A percentile compares a stretch with the other conserved stretches of the same genome.
Evolutionary conservation across 1,284 basidiomycete species (phyloP).

Genomic region (Apiotrichum veenhuisii): DNA sequence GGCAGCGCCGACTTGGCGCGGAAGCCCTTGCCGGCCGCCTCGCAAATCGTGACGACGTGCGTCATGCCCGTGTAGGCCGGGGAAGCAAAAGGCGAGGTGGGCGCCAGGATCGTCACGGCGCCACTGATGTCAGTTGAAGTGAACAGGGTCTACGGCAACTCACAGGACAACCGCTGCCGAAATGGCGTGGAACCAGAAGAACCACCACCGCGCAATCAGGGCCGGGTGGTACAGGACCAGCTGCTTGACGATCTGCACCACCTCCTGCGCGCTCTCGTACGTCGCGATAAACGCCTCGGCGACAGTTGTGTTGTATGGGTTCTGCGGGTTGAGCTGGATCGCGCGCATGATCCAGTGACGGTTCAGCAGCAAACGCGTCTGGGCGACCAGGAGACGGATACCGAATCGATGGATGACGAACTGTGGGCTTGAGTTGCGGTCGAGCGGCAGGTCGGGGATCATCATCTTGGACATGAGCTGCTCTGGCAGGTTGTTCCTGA

Average conservation of each 20-base stretch:
- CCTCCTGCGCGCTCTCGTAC: slow-evolving; percentile 45
- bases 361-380: slow-evolving; percentile 45
- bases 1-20: slow-evolving; percentile 43
- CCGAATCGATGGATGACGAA: slow-evolving; percentile 45
- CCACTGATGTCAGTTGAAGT: slow-evolving; percentile 15
- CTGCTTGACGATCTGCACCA: slow-evolving; percentile 45
- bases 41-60: slow-evolving; percentile 41
- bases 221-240: slow-evolving; percentile 47
- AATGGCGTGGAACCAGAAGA: slow-evolving; percentile 49
- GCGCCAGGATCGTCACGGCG: slow-evolving; percentile 44
- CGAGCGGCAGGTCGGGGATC: slow-evolving; percentile 40
- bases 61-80: slow-evolving; percentile 40
- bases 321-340: slow-evolving; percentile 34
- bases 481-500: slow-evolving; percentile 39
- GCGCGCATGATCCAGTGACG: slow-evolving; percentile 43
- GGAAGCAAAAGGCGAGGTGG: slow-evolving; percentile 39
- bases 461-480: slow-evolving; percentile 32
- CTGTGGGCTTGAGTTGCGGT: slow-evolving; percentile 39
- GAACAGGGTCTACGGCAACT: slow-evolving; percentile 10
- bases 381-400: slow-evolving; percentile 43
- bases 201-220: slow-evolving; percentile 46
- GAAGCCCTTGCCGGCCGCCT: slow-evolving; percentile 38
- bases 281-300: slow-evolving; percentile 39
- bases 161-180: slow-evolving; percentile 45
- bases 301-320: slow-evolving; percentile 34